Base-by-base conservation (phyloP, 23 red algal genomes). In the Gracilariopsis chorda region DNA sequence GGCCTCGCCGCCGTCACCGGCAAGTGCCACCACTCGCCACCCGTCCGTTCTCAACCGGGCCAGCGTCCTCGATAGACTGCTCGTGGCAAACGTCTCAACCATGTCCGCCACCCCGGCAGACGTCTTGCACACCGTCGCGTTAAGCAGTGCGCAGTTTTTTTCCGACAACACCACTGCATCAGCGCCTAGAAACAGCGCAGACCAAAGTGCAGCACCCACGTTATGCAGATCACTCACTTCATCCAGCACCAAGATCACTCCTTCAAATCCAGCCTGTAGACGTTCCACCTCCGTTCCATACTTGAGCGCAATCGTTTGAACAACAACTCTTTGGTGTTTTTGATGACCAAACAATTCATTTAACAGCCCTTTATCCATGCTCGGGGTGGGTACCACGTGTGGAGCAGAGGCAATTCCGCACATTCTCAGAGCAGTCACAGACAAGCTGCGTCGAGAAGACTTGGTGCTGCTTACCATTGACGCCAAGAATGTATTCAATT, bases 201-300 rank as follows among this genome's bases (percentile, higher is more conserved):
- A 82, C 8, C 97, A 78, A 4, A 96, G 51, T 28, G 96, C 61
- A 25, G 97, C 94, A 45, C 97, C 97, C 4, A 92, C 61, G 59
- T 99, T 99, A 42, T 95, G 91, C 72, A 93, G 97, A 59, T 99
- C 97, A 23, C 37, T 82, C 7, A 96, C 88, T 63, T 95, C 93
- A 80, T 99, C 97, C 60, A 99, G 61, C 23, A 87, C 93, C 83
- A 99, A 40, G 48, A 73, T 36, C 67, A 73, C 67, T 20, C 67
- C 67, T 21, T 48, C 63, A 17, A 40, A 30, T 16, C 51, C 84
- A n/a, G n/a, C n/a, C n/a, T n/a, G n/a, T 56, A 74, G 20, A n/a
- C 95, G 83, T 44, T 70, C 77, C 34, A 42, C 48, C 32, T 94
- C 56, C 7, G 82, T 51, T 39, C 87, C 88, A 35, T 77, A 78